Evolutionary conservation across 2,329 filamentous ascomycete species (phyloP).

Genomic region (Exophiala phaeomuriformis): DNA sequence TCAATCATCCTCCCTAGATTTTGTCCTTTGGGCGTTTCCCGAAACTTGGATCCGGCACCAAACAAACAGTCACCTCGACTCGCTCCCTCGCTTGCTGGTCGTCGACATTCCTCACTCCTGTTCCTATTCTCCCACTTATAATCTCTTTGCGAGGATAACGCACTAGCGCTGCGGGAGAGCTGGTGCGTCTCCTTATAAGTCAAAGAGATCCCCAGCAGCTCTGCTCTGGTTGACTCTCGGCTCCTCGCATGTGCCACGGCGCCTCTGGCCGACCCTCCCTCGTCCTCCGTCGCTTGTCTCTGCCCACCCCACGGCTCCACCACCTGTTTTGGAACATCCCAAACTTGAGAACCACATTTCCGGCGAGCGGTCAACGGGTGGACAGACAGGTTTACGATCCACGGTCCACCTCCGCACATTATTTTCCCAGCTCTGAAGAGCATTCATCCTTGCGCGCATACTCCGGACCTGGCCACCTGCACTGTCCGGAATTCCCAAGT

Average conservation of each 20-base stretch:
- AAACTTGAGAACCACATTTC: constrained; percentile 5
- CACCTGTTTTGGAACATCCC: constrained; percentile 7
- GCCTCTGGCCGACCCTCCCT: constrained; percentile 20
- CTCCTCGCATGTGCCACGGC: constrained; percentile 12
- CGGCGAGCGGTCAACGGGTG: constrained; percentile 13
- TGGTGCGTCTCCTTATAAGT: not conserved
- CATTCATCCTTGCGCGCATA: constrained; percentile 1
- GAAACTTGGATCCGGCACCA: not conserved
- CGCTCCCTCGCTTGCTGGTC: not conserved
- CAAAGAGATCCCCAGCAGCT: not conserved
- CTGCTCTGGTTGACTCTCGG: constrained; percentile 8
- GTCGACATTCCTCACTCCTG: not conserved
- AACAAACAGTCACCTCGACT: not conserved
- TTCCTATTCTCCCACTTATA: not conserved
- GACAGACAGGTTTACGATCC: not conserved
- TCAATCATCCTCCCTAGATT: not conserved
- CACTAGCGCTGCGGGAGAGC: too few species aligned
- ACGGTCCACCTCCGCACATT: constrained; percentile 3
- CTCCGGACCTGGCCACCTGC: constrained; percentile 19
- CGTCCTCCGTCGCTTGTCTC: too few species aligned
- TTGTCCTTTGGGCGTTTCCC: not conserved
- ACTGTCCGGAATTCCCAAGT: constrained; percentile 17
- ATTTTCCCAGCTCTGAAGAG: not conserved
- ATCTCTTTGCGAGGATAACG: too few species aligned
- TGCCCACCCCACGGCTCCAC: constrained; percentile 21